Base-by-base conservation (phyloP, 306 rosid species). In the Medicago arabica region DNA sequence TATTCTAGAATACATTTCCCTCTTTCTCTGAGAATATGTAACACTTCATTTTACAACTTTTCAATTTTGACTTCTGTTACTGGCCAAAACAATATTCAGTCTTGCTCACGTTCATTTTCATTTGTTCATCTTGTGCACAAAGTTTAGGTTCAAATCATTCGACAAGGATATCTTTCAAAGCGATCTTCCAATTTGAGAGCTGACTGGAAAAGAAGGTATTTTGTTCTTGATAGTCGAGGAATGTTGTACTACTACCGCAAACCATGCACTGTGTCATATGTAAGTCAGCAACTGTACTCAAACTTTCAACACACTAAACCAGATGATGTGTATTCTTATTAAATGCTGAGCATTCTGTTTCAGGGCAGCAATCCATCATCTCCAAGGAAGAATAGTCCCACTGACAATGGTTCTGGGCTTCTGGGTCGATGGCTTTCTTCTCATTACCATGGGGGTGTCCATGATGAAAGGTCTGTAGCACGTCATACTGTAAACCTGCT, bases 181-280 rank as follows among this genome's bases (percentile, higher is more conserved):
- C 93, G 96, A 53, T 92, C 97, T 49, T 89, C 97, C 79, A 92
- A 82, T 75, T 85, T 92, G 74, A 88, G 97, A 87, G 97, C 80
- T 82, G 97, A 92, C 83, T 92, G 97, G 97, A 92, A 92, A 79
- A 88, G 96, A 84, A 89, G 95, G 87, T 88, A 83, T 85, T 92
- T 92, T 87, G 85, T 92, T 80, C 93, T 92, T 76, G 97, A 92
- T 81, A 92, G 96, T 67, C 84, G 91, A 81, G 97, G 95, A 75
- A 83, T 76, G 86, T 78, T 92, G 82, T 92, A 85, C 81, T 89
- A 92, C 85, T 92, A 92, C 75, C 97, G 97, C 70, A 92, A 89
- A 81, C 96, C 86, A 18, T 89, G 91, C 90, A 81, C 64, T 15
- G 51, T 74, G 75, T 70, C 94, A 75, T 64, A 80, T 77, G 97